Evolutionary conservation across 2,329 filamentous ascomycete genomes (phyloP), one percentile per base, ranked within the genome.

Genomic region (Nemania serpens): DNA sequence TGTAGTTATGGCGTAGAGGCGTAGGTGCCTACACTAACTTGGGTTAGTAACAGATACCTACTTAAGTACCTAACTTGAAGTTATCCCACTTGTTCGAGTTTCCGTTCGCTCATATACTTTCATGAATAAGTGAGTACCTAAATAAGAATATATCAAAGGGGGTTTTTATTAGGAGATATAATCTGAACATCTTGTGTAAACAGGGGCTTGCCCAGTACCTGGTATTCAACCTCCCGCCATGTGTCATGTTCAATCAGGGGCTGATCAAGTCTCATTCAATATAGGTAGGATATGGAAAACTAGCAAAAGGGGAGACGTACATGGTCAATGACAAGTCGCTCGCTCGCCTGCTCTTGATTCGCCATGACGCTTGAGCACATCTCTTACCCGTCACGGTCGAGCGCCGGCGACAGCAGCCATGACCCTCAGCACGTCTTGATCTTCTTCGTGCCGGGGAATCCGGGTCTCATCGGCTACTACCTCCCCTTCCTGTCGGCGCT

Each of bases 391-490:
- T 39, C 63, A 22, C 43, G 43, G 42, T 51, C 57, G 2, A 45
- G 25, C 41, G 39, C 22, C n/a, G 48, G 58, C n/a, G 13, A 11
- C n/a, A 46, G 13, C 45, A 61, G 52, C 20, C 45, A 17, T 2
- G 9, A 7, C 17, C 20, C 3, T 15, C 64, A 61, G 25, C 48
- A 72, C 20, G 77, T 75, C 62, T 82, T 93, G 51, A 77, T 93
- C 66, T 92, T 87, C 77, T 89, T 91, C 74, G 81, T 94, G 42
- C 85, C 88, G 29, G 91, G 91, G 18, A 94, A 94, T 66, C 91
- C 91, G 5, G 91, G 91, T 5, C 79, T 92, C 17, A 83, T 93
- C 52, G 84, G 82, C 58, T 94, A 91, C 80, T 94, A 94, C 75
- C 77, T 76, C 59, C 80, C 84, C 39, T 94, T 92, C 74, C 79